A percentile compares a stretch with the other conserved stretches of the same genome.
These are phyloP conservation scores for Marchantia paleacea DNA, from an alignment of 225 moss, liverwort and hornwort species.

Conservation along the genomic window DNA sequence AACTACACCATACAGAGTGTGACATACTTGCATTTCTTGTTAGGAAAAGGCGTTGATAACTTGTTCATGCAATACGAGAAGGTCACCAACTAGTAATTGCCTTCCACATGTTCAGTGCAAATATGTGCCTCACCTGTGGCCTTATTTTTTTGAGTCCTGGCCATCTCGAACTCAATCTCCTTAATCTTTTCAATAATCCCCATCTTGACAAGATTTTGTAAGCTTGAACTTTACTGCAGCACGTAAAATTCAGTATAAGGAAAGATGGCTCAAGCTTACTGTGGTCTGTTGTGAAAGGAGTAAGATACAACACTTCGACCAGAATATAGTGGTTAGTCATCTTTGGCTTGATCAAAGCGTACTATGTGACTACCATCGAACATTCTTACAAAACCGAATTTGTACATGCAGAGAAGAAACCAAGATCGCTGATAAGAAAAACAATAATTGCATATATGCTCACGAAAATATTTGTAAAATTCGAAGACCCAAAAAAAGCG, in stretches of 20 bases:
- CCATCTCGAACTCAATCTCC: conserved; percentile 99
- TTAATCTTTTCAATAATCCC: conserved; percentile 98
- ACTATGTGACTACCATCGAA: too few relatives aligned
- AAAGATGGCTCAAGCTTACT: not conserved
- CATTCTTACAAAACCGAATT: too few relatives aligned
- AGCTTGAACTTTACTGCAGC: not conserved
- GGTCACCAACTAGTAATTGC: not conserved
- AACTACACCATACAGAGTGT: not conserved
- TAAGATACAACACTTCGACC: too few relatives aligned
- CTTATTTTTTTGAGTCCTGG: conserved; percentile 99
- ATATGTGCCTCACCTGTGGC: conserved; percentile 61
- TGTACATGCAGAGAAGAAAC: too few relatives aligned
- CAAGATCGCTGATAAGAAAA: too few relatives aligned
- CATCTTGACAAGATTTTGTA: conserved; percentile 48
- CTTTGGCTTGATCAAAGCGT: too few relatives aligned
- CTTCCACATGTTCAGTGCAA: not conserved
- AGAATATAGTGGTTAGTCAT: too few relatives aligned
- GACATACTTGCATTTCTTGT: not conserved
- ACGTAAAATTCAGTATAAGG: not conserved
- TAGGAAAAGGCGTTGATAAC: not conserved
- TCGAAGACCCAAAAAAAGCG: too few relatives aligned
- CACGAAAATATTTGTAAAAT: too few relatives aligned
- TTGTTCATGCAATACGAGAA: not conserved
- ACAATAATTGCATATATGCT: too few relatives aligned
- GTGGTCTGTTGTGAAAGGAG: too few relatives aligned